Evolutionary conservation across 129 eudicot genomes (phyloP), one percentile per base, ranked within the genome.

Genomic region (Dittrichia graveolens): DNA sequence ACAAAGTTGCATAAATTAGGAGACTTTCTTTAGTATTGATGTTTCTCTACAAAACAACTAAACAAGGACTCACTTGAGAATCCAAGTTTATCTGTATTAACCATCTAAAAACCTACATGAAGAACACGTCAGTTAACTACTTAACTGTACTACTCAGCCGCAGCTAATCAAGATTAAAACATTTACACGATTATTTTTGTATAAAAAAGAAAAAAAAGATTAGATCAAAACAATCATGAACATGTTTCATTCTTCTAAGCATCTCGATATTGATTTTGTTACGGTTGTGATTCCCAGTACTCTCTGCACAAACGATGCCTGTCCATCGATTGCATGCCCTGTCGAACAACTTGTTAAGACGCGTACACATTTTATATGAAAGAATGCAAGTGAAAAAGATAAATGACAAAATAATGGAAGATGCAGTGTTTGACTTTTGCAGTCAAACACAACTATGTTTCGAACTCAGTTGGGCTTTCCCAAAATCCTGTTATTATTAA

Each of bases 221-320:
- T 19, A 67, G 4, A n/a, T 31, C 44, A 19, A 46, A 9, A 18
- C 47, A 4, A n/a, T 12, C 44, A 59, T 59, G 65, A 64, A 12
- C 14, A 16, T 35, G 65, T 35, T n/a, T n/a, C 35, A 60, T 12
- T 64, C 6, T 12, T 46, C 31, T 24, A 24, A 24, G 31, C 31
- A 52, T 74, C 82, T 56, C 46, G 18, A 2, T 86, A 15, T 69
- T 68, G 81, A 37, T 87, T 55, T 53, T 76, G 79, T 7, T 73
- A 44, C 0, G 79, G 84, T 9, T 80, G 83, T 8, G 97, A 88
- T 68, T 81, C 73, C 97, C 97, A 91, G 81, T 88, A 88, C 47
- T 82, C 91, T 19, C 66, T 68, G 43, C 91, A 86, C 19, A 86
- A 74, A 6, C 73, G 77, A 60, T 88, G 63, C 35, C 41, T 79